phyloP scores from a whole-genome alignment of 2,329 filamentous ascomycete genomes.

The Davidsoniella eucalypti region DNA sequence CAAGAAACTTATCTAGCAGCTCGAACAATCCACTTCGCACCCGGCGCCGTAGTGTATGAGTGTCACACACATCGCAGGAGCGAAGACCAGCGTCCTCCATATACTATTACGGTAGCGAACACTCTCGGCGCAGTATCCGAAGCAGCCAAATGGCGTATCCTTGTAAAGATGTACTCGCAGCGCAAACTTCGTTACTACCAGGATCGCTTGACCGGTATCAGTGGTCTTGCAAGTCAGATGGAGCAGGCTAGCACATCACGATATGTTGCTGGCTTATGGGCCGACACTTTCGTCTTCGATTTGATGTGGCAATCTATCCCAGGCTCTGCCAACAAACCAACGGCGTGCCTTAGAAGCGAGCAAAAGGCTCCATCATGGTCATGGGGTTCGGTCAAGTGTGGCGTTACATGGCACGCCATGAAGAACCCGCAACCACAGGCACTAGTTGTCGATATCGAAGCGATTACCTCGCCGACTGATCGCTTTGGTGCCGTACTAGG shows the following conservation, averaged over 20 bases:
- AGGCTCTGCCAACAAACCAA: slow-evolving; percentile 7
- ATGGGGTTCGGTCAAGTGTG: slow-evolving; percentile 11
- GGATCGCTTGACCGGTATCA: slow-evolving; percentile 19
- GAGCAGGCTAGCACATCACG: slow-evolving; percentile 14
- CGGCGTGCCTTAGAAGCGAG: slow-evolving; percentile 5
- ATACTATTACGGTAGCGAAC: slow-evolving; percentile 16
- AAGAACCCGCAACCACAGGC: slow-evolving; percentile 12
- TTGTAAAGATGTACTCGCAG: slow-evolving; percentile 18
- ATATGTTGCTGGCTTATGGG: slow-evolving; percentile 20
- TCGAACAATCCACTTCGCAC: slow-evolving; percentile 5
- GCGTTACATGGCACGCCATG: slow-evolving; percentile 13
- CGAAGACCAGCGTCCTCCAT: slow-evolving; percentile 8
- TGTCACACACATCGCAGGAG: slow-evolving; percentile 16
- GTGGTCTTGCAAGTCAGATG: slow-evolving; percentile 17
- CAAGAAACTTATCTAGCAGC: slow-evolving; percentile 9
- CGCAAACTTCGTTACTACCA: slow-evolving; percentile 14
- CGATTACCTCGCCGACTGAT: slow-evolving; percentile 2
- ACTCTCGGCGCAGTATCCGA: slow-evolving; percentile 11
- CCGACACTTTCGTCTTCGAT: slow-evolving; percentile 12
- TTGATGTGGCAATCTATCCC: slow-evolving; percentile 12
- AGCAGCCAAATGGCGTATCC: slow-evolving; percentile 17
- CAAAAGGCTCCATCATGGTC: slow-evolving; percentile 12
- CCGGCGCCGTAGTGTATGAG: slow-evolving; percentile 15
- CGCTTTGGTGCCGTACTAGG: slow-evolving; percentile 9
- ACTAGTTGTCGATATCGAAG: slow-evolving; percentile 12